A percentile compares a stretch with the other conserved stretches of the same genome.
phyloP scores from a whole-genome alignment of 495 filamentous ascomycete genomes.

The Neurospora sp. region DNA sequence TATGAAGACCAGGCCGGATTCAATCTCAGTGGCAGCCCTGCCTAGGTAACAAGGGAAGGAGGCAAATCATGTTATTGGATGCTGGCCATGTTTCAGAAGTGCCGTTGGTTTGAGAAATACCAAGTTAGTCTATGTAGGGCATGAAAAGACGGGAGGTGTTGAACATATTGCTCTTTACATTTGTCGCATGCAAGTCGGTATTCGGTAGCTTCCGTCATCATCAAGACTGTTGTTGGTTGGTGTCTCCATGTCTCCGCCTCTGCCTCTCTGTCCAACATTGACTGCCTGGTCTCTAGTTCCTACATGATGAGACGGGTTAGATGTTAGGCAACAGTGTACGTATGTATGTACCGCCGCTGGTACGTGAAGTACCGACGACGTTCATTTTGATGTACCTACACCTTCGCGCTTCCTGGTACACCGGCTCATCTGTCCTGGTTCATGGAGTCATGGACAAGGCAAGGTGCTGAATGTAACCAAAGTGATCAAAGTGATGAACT shows the following conservation, averaged over 20 bases:
- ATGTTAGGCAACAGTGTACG: neutral
- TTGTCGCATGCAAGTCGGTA: neutral
- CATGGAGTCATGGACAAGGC: neutral
- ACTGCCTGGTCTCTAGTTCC: neutral
- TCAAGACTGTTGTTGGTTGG: neutral
- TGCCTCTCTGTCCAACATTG: neutral
- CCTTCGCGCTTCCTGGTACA: neutral
- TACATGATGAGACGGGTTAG: neutral
- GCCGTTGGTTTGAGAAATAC: neutral
- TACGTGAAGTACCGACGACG: neutral
- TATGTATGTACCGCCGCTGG: neutral
- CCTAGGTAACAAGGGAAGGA: neutral
- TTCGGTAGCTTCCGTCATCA: neutral
- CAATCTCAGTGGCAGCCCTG: neutral
- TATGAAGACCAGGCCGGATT: neutral
- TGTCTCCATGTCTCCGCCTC: neutral
- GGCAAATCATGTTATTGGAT: neutral
- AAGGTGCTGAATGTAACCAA: neutral
- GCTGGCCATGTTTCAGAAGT: neutral
- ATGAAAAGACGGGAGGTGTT: neutral
- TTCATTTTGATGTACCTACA: neutral
- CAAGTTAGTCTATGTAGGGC: neutral
- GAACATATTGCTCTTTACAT: neutral
- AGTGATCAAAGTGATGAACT: neutral
- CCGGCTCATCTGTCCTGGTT: neutral